Conservation (phyloP, 2,329 filamentous ascomycete species). For the Lachnellula subtilissima region DNA sequence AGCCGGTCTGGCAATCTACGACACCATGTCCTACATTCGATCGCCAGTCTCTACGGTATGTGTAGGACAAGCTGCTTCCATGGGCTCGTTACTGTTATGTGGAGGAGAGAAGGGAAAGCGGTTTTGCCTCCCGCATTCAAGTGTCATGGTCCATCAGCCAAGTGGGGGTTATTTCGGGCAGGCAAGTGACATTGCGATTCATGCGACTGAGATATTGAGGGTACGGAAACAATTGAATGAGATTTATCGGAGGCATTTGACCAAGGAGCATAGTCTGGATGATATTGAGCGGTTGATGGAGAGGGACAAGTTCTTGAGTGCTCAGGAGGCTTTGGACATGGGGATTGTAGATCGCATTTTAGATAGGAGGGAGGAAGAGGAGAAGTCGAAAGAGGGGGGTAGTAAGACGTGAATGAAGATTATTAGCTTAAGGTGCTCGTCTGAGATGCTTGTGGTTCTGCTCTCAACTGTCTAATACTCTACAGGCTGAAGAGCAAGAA, state of each 20-base stretch:
- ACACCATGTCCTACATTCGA: slow-evolving; percentile 96
- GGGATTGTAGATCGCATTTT: slow-evolving; percentile 92
- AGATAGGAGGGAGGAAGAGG: slow-evolving; percentile 45
- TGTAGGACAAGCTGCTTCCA: slow-evolving; percentile 88
- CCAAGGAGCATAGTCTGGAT: slow-evolving; percentile 71
- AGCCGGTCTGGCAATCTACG: slow-evolving; percentile 87
- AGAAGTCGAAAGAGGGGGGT: not conserved
- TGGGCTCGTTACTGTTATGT: slow-evolving; percentile 85
- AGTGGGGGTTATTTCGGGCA: slow-evolving; percentile 66
- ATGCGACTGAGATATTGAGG: slow-evolving; percentile 91
- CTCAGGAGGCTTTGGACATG: slow-evolving; percentile 80
- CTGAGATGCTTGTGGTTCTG: not conserved
- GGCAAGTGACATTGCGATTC: slow-evolving; percentile 84
- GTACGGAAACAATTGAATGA: slow-evolving; percentile 80
- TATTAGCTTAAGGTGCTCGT: not conserved
- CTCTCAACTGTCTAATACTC: too few species aligned
- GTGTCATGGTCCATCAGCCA: slow-evolving; percentile 97
- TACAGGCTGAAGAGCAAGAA: too few species aligned
- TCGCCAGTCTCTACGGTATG: slow-evolving; percentile 93
- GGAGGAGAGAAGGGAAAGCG: slow-evolving; percentile 82
- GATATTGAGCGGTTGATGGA: slow-evolving; percentile 96
- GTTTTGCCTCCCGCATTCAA: slow-evolving; percentile 85
- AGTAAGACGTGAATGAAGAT: not conserved
- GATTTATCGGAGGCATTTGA: slow-evolving; percentile 85
- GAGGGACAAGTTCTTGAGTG: slow-evolving; percentile 88